Percentiles rank a stretch among this genome's conserved stretches.
Evolutionary conservation across 345 rosid species (phyloP).

Genomic region (Combretum micranthum): DNA sequence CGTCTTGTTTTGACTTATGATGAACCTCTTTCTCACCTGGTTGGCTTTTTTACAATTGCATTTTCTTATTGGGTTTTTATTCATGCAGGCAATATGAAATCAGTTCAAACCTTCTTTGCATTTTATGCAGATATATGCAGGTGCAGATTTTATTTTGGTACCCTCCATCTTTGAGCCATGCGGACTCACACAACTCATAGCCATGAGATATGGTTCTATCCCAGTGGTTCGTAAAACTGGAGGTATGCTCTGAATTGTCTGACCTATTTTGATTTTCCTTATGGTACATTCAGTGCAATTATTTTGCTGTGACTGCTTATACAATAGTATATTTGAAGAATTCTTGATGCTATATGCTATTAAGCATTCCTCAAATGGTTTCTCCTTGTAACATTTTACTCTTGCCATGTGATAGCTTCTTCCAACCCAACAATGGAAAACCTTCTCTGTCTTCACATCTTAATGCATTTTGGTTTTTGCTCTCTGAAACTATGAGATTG

Average conservation of each 20-base stretch:
- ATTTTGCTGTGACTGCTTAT: too few relatives aligned
- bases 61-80: not conserved
- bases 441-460: too few relatives aligned
- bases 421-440: too few relatives aligned
- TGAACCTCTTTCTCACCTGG: slow-evolving; percentile 98
- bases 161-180: slow-evolving; percentile 97
- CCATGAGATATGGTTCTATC: slow-evolving; percentile 91
- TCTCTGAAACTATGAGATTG: not conserved
- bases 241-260: slow-evolving; percentile 31
- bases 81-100: slow-evolving; percentile 1
- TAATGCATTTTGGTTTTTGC: too few relatives aligned
- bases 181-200: slow-evolving; percentile 84
- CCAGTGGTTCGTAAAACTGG: slow-evolving; percentile 94
- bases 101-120: not conserved
- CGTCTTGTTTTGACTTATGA: slow-evolving; percentile 82
- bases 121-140: slow-evolving; percentile 65
- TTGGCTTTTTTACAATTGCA: slow-evolving; percentile 19
- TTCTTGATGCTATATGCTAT: not conserved
- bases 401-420: too few relatives aligned
- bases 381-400: not conserved
- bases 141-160: slow-evolving; percentile 86
- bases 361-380: not conserved
- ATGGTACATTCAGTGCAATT: too few relatives aligned
- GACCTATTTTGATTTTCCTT: not conserved
- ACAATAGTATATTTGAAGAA: too few relatives aligned